Evolutionary conservation across 192 early-diverging fungal species (phyloP).

Genomic region (Coemansia reversa): DNA sequence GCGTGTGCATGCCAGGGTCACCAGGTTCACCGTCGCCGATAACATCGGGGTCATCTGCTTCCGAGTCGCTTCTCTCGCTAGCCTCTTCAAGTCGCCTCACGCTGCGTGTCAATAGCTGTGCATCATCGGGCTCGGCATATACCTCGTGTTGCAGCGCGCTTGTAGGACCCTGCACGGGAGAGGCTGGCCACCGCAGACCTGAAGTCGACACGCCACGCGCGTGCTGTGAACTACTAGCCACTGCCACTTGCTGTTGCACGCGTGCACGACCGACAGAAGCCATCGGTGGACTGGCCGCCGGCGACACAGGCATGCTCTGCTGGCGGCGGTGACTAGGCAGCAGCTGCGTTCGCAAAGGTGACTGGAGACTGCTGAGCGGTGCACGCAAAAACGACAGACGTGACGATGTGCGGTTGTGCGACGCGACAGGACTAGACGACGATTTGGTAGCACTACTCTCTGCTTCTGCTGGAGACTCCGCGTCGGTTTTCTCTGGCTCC

Average conservation of each 20-base stretch:
- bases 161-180: no score
- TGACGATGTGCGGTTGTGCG: constrained; percentile 9
- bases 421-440: not conserved
- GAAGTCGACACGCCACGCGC: constrained; percentile 37
- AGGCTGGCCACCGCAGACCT: constrained; percentile 8
- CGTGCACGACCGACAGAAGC: constrained; percentile 9
- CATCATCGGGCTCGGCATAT: not conserved
- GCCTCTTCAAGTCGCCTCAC: constrained; percentile 1
- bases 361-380: constrained; percentile 11
- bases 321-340: constrained; percentile 38
- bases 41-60: constrained; percentile 27
- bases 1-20: constrained; percentile 27
- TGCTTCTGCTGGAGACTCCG: not conserved
- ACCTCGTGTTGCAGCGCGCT: constrained; percentile 5
- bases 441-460: not conserved
- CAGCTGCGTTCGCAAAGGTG: constrained; percentile 21
- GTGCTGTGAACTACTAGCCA: constrained; percentile 35
- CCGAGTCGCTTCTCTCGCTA: not conserved
- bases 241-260: constrained; percentile 35
- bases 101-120: not conserved
- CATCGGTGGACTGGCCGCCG: constrained; percentile 7
- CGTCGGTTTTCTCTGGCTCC: not conserved
- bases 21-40: constrained; percentile 9
- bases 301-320: constrained; percentile 38
- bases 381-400: constrained; percentile 25